These are phyloP conservation scores for Heterobasidion annosum DNA, from an alignment of 1,284 basidiomycete genomes.

Conservation along the genomic window DNA sequence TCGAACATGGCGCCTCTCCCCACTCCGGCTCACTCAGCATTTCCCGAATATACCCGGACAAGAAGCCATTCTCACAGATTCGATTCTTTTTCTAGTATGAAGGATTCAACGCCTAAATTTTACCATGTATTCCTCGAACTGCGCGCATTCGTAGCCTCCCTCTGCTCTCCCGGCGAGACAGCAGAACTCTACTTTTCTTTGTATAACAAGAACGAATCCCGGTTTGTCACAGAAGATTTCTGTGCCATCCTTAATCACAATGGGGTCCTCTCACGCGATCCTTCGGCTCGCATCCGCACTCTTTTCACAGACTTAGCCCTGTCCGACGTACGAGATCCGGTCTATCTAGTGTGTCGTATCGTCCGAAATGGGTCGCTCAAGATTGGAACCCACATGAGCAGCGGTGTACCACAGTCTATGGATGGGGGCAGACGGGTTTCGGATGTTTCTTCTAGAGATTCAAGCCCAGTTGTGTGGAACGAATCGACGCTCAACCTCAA, in stretches of 20 bases:
- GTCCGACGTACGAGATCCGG: slow-evolving; percentile 76
- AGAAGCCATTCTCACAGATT: slow-evolving; percentile 40
- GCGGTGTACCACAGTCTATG: slow-evolving; percentile 27
- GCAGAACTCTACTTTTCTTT: slow-evolving; percentile 93
- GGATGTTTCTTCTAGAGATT: slow-evolving; percentile 32
- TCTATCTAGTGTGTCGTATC: slow-evolving; percentile 87
- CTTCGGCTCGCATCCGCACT: slow-evolving; percentile 63
- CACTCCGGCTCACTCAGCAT: slow-evolving; percentile 60
- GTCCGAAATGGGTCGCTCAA: slow-evolving; percentile 86
- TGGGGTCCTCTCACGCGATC: slow-evolving; percentile 76
- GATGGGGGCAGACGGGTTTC: slow-evolving; percentile 41
- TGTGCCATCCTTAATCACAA: slow-evolving; percentile 88
- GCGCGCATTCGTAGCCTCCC: slow-evolving; percentile 85
- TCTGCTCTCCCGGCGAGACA: slow-evolving; percentile 84
- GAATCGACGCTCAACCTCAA: slow-evolving; percentile 13
- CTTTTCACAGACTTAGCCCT: slow-evolving; percentile 85
- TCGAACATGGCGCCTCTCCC: slow-evolving; percentile 34
- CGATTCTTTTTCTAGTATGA: slow-evolving; percentile 24
- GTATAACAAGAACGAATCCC: slow-evolving; percentile 76
- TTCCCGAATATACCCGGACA: slow-evolving; percentile 43
- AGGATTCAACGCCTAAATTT: slow-evolving; percentile 47
- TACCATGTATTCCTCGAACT: slow-evolving; percentile 88
- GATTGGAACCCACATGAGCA: slow-evolving; percentile 49
- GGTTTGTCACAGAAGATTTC: slow-evolving; percentile 93
- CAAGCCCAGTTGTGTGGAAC: slow-evolving; percentile 11